Percentiles rank a stretch among this genome's conserved stretches.
These are phyloP conservation scores for Talaromyces albobiverticillius DNA, from an alignment of 2,329 filamentous ascomycete species.

Conservation along the genomic window DNA sequence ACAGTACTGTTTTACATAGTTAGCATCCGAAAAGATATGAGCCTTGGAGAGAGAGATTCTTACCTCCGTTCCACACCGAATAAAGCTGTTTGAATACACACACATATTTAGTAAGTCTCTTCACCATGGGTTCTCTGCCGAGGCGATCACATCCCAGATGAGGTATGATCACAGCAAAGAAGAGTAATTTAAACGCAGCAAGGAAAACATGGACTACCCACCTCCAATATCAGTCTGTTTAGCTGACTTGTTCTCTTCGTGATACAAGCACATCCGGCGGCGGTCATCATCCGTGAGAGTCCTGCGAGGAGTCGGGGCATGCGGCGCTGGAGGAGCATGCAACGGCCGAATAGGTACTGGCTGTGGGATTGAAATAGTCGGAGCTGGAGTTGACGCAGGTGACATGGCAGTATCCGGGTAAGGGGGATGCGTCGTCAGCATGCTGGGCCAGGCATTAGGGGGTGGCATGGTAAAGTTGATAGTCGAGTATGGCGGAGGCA, in stretches of 20 bases:
- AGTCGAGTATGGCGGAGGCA: constrained; percentile 54
- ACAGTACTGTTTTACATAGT: constrained; percentile 68
- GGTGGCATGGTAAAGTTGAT: constrained; percentile 72
- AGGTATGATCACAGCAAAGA: not conserved
- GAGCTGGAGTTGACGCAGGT: constrained; percentile 47
- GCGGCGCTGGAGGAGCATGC: constrained; percentile 33
- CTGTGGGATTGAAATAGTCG: constrained; percentile 50
- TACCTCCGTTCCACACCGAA: constrained; percentile 99
- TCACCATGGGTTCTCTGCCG: not conserved
- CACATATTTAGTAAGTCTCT: not conserved
- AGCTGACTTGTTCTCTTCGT: constrained; percentile 81
- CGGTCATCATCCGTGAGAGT: constrained; percentile 90
- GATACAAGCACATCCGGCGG: constrained; percentile 88
- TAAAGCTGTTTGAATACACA: constrained; percentile 54
- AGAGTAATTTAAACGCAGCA: not conserved
- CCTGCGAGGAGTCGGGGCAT: constrained; percentile 67
- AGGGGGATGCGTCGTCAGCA: constrained; percentile 68
- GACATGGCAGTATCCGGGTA: constrained; percentile 63
- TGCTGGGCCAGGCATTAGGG: constrained; percentile 66
- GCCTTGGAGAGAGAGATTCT: constrained; percentile 3
- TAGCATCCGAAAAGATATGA: not conserved
- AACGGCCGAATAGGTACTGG: constrained; percentile 40
- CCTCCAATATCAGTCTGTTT: constrained; percentile 96
- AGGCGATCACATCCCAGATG: not conserved
- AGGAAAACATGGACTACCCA: constrained; percentile 38